Evolutionary conservation across 2,329 filamentous ascomycete genomes (phyloP).

Genomic region (Monilinia aucupariae): DNA sequence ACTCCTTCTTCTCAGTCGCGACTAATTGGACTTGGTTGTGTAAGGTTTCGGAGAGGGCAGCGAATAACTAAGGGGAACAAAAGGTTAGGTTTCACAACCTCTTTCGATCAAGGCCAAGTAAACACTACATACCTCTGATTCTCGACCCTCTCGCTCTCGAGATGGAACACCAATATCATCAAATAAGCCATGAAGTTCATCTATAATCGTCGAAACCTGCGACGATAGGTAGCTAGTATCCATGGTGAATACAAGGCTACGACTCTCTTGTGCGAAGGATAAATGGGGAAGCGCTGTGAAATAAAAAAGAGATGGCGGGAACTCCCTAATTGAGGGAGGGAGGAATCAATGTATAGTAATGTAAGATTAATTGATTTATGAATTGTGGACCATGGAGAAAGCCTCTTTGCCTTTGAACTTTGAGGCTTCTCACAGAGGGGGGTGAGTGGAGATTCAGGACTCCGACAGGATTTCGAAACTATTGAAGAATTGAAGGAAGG

Average conservation of each 20-base stretch:
- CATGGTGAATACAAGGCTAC: constrained; percentile 46
- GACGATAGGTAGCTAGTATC: constrained; percentile 89
- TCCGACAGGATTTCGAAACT: not conserved
- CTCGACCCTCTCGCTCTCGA: constrained; percentile 85
- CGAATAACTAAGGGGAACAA: constrained; percentile 62
- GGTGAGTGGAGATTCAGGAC: constrained; percentile 8
- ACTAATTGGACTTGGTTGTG: constrained; percentile 85
- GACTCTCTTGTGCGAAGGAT: constrained; percentile 1
- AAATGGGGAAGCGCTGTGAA: not conserved
- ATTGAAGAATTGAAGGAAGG: not conserved
- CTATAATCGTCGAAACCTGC: constrained; percentile 91
- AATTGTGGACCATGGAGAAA: constrained; percentile 8
- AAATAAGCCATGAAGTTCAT: constrained; percentile 87
- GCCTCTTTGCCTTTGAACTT: no score
- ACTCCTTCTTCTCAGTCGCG: constrained; percentile 78
- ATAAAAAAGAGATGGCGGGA: constrained; percentile 4
- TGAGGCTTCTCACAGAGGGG: no score
- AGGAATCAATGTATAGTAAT: not conserved
- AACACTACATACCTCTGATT: constrained; percentile 67
- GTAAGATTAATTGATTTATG: not conserved
- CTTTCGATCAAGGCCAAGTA: not conserved
- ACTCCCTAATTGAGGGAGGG: constrained; percentile 11
- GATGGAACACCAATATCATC: constrained; percentile 94
- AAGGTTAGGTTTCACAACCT: constrained; percentile 21
- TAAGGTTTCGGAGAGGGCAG: constrained; percentile 83